phyloP scores from a whole-genome alignment of 768 basidiomycete species.

The Ramaria sp. region DNA sequence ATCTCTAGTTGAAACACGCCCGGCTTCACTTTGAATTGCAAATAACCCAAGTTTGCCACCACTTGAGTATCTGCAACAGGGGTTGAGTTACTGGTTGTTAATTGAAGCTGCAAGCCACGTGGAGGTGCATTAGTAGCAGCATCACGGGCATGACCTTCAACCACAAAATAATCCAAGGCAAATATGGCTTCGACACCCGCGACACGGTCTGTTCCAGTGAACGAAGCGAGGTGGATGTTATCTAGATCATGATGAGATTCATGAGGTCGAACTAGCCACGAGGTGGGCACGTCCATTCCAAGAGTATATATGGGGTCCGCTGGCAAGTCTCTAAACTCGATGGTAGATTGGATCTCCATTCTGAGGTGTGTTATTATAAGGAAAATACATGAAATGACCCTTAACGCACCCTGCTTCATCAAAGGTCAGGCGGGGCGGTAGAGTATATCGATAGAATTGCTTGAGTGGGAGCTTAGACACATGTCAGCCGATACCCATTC shows the following conservation, averaged over 20 bases:
- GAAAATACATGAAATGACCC: background rate
- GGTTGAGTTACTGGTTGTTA: slow-evolving; percentile 33
- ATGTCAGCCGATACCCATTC: background rate
- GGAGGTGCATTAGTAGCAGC: slow-evolving; percentile 53
- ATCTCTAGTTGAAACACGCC: slow-evolving; percentile 81
- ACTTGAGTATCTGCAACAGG: slow-evolving; percentile 80
- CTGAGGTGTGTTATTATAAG: slow-evolving; percentile 23
- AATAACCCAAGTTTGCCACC: slow-evolving; percentile 89
- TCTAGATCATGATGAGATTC: slow-evolving; percentile 89
- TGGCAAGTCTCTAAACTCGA: slow-evolving; percentile 65
- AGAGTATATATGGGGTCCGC: slow-evolving; percentile 86
- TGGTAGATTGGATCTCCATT: slow-evolving; percentile 44
- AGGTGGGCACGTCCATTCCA: slow-evolving; percentile 80
- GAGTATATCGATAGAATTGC: slow-evolving; percentile 80
- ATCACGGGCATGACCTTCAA: slow-evolving; percentile 93
- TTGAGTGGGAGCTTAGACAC: slow-evolving; percentile 69
- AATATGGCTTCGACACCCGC: slow-evolving; percentile 66
- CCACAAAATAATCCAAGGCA: slow-evolving; percentile 81
- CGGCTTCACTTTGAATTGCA: slow-evolving; percentile 91
- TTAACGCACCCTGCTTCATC: slow-evolving; percentile 56
- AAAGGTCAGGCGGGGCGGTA: slow-evolving; percentile 47
- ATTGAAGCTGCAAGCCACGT: slow-evolving; percentile 84
- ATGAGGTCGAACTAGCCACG: slow-evolving; percentile 90
- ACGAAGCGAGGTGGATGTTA: slow-evolving; percentile 76
- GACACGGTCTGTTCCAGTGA: slow-evolving; percentile 42